phyloP scores from a whole-genome alignment of 306 rosid genomes.

The Castanospermum australe region DNA sequence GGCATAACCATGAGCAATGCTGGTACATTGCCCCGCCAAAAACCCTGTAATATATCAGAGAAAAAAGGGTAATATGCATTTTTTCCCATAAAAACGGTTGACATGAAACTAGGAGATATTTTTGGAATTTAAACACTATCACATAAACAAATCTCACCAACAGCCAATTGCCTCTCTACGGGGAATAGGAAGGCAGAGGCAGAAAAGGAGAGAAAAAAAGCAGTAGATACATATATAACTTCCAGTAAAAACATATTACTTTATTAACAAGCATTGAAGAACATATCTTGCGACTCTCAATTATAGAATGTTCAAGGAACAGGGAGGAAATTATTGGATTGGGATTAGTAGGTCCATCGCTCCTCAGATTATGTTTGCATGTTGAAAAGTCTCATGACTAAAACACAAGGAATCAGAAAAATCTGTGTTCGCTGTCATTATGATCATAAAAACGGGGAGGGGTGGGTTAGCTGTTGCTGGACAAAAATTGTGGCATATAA shows the following conservation, averaged over 20 bases:
- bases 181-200: not conserved
- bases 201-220: not conserved
- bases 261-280: not conserved
- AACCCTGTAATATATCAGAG: slow-evolving; percentile 55
- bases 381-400: not conserved
- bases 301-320: not conserved
- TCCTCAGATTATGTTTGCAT: not conserved
- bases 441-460: too few relatives aligned
- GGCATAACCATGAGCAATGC: slow-evolving; percentile 99
- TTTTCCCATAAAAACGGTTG: not conserved
- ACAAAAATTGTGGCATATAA: not conserved
- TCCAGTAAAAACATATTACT: not conserved
- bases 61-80: not conserved
- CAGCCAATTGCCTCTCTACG: not conserved
- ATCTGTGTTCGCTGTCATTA: not conserved
- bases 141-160: not conserved
- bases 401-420: not conserved
- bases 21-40: slow-evolving; percentile 98
- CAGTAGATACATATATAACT: not conserved
- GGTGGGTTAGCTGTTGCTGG: not conserved
- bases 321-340: not conserved
- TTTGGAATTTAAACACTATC: not conserved
- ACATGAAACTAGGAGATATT: not conserved
- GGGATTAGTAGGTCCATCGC: not conserved
- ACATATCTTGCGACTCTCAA: not conserved